These are phyloP conservation scores for Suaeda aralocaspica DNA, from an alignment of 148 eudicot genomes.

Conservation along the genomic window DNA sequence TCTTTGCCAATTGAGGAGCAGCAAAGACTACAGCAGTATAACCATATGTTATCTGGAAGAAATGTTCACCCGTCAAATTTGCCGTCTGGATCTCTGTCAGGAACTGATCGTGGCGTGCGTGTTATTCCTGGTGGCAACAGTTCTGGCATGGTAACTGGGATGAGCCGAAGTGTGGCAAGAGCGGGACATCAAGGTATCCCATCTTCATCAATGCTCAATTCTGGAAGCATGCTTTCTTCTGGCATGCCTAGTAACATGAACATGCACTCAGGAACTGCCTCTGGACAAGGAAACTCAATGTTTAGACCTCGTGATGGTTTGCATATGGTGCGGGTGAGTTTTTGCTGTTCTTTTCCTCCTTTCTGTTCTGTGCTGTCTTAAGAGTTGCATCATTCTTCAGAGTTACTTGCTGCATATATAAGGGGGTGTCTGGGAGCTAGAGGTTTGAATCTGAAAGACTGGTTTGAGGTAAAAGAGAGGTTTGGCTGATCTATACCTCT, in stretches of 20 bases:
- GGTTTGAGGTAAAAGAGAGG: too few relatives aligned
- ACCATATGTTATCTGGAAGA: constrained; percentile 60
- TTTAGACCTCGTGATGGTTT: constrained; percentile 63
- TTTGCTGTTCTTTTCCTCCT: constrained; percentile 1
- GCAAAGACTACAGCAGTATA: constrained; percentile 64
- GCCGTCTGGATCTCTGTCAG: constrained; percentile 57
- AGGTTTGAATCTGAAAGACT: too few relatives aligned
- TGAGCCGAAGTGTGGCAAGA: constrained; percentile 52
- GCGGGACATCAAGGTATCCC: constrained; percentile 62
- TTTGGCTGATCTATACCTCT: too few relatives aligned
- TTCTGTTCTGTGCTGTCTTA: neutral
- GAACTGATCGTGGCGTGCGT: constrained; percentile 61
- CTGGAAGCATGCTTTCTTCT: constrained; percentile 54
- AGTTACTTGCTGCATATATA: too few relatives aligned
- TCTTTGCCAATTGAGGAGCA: constrained; percentile 69
- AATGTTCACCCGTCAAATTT: constrained; percentile 47
- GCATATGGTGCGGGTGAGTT: constrained; percentile 65
- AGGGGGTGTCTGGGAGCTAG: too few relatives aligned
- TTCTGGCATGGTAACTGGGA: constrained; percentile 47
- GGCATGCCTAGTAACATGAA: constrained; percentile 40
- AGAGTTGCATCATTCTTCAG: neutral
- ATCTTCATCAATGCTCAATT: constrained; percentile 53
- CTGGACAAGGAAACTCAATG: constrained; percentile 60
- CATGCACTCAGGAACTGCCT: constrained; percentile 52
- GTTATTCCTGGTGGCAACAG: constrained; percentile 61